A percentile compares a stretch with the other conserved stretches of the same genome.
phyloP scores from a whole-genome alignment of 2,329 filamentous ascomycete genomes.

The Ambrosiella xylebori region DNA sequence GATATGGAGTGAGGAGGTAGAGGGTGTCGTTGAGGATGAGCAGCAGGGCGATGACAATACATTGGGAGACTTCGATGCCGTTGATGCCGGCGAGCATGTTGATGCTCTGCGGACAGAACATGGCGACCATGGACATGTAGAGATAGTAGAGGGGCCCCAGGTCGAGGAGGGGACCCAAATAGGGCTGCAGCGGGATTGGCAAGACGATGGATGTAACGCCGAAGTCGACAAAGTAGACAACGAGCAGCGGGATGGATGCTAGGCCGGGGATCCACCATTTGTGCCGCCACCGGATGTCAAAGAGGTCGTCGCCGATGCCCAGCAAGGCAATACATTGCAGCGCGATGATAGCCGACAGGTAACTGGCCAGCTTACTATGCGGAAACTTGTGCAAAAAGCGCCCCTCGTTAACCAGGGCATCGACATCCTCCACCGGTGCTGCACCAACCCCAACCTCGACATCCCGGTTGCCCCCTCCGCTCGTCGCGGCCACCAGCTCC shows the following conservation, averaged over 20 bases:
- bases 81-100: slow-evolving; percentile 99
- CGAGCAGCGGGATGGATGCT: slow-evolving; percentile 79
- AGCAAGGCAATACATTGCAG: slow-evolving; percentile 82
- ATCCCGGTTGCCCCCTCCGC: slow-evolving; percentile 81
- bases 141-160: slow-evolving; percentile 74
- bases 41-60: slow-evolving; percentile 70
- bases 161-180: slow-evolving; percentile 71
- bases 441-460: slow-evolving; percentile 37
- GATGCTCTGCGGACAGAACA: slow-evolving; percentile 97
- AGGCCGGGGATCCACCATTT: slow-evolving; percentile 97
- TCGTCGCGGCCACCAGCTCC: slow-evolving; percentile 88
- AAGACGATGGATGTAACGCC: slow-evolving; percentile 92
- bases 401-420: slow-evolving; percentile 52
- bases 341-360: slow-evolving; percentile 83
- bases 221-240: slow-evolving; percentile 97
- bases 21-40: slow-evolving; percentile 74
- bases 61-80: slow-evolving; percentile 91
- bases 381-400: slow-evolving; percentile 82
- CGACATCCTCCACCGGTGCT: slow-evolving; percentile 26
- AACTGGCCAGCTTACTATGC: slow-evolving; percentile 91
- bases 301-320: slow-evolving; percentile 86
- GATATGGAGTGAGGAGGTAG: slow-evolving; percentile 69
- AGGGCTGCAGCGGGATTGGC: slow-evolving; percentile 66
- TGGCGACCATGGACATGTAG: slow-evolving; percentile 92
- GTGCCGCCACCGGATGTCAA: slow-evolving; percentile 97